Conservation (phyloP, 805 yeast species). For the Blastobotrys americana region DNA sequence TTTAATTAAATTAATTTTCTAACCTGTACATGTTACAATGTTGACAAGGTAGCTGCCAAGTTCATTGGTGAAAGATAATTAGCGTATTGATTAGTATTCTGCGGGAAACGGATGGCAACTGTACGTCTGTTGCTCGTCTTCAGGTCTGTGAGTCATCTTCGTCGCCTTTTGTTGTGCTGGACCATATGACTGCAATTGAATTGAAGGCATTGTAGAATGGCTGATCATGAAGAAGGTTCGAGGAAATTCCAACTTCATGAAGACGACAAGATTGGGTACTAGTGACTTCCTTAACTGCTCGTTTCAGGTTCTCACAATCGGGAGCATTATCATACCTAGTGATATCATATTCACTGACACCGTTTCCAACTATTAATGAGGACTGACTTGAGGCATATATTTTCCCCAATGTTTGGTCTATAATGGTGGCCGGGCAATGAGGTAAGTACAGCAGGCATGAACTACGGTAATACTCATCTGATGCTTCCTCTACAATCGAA, state of each 20-base stretch:
- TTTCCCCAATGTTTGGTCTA: conserved; percentile 15
- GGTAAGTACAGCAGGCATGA: conserved; percentile 54
- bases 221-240: background rate
- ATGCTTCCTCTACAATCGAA: conserved; percentile 24
- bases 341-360: conserved; percentile 16
- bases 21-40: no score
- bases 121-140: no score
- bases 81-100: no score
- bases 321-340: conserved; percentile 30
- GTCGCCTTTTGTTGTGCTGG: no score
- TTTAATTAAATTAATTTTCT: no score
- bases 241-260: background rate
- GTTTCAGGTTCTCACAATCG: background rate
- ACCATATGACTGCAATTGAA: background rate
- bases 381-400: conserved; percentile 6
- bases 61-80: no score
- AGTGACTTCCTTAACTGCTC: conserved; percentile 3
- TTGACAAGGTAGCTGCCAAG: no score
- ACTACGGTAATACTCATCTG: conserved; percentile 1
- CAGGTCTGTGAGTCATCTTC: no score
- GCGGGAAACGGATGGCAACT: no score
- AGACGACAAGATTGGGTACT: no score
- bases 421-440: conserved; percentile 55
- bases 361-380: conserved; percentile 24
- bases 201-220: conserved; percentile 4